phyloP scores from a whole-genome alignment of 225 moss, liverwort and hornwort genomes.

The Pseudoscleropodium purum region DNA sequence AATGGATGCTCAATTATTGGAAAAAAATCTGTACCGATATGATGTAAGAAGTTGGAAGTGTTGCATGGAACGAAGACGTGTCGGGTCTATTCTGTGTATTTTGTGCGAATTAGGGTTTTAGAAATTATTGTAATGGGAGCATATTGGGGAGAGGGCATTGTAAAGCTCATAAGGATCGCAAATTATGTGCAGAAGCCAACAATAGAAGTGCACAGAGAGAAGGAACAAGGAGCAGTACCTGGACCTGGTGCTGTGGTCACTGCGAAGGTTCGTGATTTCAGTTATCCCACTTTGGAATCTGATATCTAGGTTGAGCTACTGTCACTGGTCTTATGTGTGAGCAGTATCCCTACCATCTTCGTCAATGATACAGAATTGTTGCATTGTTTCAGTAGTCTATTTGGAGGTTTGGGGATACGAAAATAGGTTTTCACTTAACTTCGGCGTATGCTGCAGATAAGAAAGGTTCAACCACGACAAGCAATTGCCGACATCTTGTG shows the following conservation, averaged over 20 bases:
- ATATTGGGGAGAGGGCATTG: background rate
- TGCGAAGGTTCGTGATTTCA: conserved; percentile 58
- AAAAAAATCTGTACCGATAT: background rate
- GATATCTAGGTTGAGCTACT: background rate
- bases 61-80: background rate
- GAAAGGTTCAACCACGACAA: conserved; percentile 76
- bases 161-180: background rate
- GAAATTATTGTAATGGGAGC: background rate
- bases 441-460: conserved; percentile 42
- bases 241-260: conserved; percentile 76
- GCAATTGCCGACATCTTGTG: conserved; percentile 80
- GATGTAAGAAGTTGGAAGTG: background rate
- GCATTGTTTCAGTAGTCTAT: background rate
- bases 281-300: background rate
- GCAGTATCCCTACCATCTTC: background rate
- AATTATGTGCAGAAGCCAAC: conserved; percentile 54
- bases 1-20: background rate
- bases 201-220: conserved; percentile 77
- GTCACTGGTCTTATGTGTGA: background rate
- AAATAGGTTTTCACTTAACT: background rate
- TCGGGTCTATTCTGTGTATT: background rate
- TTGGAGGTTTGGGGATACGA: background rate
- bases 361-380: background rate
- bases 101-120: background rate
- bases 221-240: conserved; percentile 81